Conservation (phyloP, 768 basidiomycete genomes). For the Boletus reticuloceps region DNA sequence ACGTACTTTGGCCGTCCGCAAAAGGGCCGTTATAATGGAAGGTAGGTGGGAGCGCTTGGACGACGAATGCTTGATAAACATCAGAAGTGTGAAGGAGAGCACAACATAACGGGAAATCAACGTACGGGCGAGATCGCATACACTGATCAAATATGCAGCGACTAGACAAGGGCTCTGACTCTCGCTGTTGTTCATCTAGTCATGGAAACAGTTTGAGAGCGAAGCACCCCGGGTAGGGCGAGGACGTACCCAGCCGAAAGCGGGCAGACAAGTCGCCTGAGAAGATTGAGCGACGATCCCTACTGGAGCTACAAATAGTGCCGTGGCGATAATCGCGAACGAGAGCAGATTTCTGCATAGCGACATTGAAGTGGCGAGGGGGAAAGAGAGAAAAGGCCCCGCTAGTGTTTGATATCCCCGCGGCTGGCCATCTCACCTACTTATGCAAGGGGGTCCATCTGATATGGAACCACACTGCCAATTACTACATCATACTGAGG, state of each 20-base stretch:
- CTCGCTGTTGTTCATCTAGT: conserved; percentile 40
- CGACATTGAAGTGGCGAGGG: too few relatives aligned
- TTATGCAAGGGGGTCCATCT: too few relatives aligned
- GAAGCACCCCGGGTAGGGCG: not conserved
- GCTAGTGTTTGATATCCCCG: too few relatives aligned
- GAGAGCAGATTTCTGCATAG: too few relatives aligned
- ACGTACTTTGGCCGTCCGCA: conserved; percentile 26
- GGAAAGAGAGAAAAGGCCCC: too few relatives aligned
- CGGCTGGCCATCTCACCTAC: too few relatives aligned
- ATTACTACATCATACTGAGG: too few relatives aligned
- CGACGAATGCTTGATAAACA: too few relatives aligned
- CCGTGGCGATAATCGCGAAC: too few relatives aligned
- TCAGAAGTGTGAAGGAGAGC: not conserved
- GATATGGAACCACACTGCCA: too few relatives aligned
- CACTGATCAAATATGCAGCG: conserved; percentile 41
- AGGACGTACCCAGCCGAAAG: not conserved
- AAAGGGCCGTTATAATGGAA: conserved; percentile 20
- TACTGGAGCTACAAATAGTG: too few relatives aligned
- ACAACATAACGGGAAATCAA: conserved; percentile 2
- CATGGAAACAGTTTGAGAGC: not conserved
- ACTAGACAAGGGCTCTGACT: conserved; percentile 46
- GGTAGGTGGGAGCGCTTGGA: too few relatives aligned
- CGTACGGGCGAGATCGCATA: conserved; percentile 43
- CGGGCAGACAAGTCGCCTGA: not conserved
- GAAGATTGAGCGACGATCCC: not conserved